phyloP scores from a whole-genome alignment of 2,329 filamentous ascomycete genomes.

The Fusarium sp. region DNA sequence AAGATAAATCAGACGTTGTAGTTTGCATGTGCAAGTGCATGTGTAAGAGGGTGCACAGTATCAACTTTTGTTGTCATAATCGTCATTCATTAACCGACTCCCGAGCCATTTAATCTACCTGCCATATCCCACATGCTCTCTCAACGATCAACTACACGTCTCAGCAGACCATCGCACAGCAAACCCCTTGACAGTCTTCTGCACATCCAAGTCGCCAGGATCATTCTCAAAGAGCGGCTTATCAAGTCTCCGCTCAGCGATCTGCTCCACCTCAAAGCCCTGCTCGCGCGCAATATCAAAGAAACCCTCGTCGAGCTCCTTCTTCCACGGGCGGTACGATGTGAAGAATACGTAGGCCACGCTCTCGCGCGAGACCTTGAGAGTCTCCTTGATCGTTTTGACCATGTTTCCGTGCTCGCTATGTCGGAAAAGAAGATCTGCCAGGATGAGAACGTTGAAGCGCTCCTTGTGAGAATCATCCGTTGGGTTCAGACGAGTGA shows the following conservation, averaged over 20 bases:
- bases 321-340: conserved; percentile 90
- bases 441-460: conserved; percentile 87
- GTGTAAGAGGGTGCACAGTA: neutral
- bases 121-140: neutral
- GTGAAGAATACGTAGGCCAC: conserved; percentile 92
- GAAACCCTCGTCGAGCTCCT: conserved; percentile 85
- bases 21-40: neutral
- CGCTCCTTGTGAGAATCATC: conserved; percentile 44
- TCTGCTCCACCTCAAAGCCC: conserved; percentile 81
- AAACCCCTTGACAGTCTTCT: conserved; percentile 86
- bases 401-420: conserved; percentile 85
- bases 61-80: conserved; percentile 24
- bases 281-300: conserved; percentile 79
- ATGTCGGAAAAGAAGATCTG: conserved; percentile 92
- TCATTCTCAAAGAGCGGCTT: conserved; percentile 91
- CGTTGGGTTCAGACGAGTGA: conserved; percentile 63
- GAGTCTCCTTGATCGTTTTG: conserved; percentile 73
- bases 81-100: conserved; percentile 30
- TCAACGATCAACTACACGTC: conserved; percentile 33
- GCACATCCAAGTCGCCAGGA: conserved; percentile 82
- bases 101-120: conserved; percentile 8
- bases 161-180: conserved; percentile 72
- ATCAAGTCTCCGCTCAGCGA: conserved; percentile 84
- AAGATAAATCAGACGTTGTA: neutral
- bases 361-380: conserved; percentile 66